Percentiles rank a stretch among this genome's conserved stretches.
These are phyloP conservation scores for Paraphaeosphaeria sporulosa DNA, from an alignment of 2,329 filamentous ascomycete genomes.

Conservation along the genomic window DNA sequence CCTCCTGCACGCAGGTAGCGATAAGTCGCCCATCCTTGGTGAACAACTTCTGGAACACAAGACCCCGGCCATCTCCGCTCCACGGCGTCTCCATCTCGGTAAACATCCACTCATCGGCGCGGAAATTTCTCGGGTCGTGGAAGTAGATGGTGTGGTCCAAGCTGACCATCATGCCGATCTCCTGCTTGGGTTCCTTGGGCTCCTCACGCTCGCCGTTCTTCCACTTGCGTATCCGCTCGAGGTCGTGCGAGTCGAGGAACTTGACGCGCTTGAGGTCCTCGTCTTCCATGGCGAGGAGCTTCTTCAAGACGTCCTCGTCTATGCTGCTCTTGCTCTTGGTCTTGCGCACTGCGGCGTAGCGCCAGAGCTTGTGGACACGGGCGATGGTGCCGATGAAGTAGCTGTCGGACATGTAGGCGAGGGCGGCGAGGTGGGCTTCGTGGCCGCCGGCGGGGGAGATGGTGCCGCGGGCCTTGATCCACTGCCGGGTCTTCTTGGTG, in stretches of 20 bases:
- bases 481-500: constrained; percentile 70
- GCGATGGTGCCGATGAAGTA: constrained; percentile 92
- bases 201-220: constrained; percentile 53
- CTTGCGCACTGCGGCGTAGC: constrained; percentile 64
- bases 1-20: constrained; percentile 84
- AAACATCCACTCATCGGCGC: constrained; percentile 76
- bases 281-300: constrained; percentile 55
- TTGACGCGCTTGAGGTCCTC: constrained; percentile 52
- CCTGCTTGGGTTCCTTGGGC: constrained; percentile 61
- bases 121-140: constrained; percentile 58
- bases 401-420: constrained; percentile 92
- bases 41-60: constrained; percentile 79
- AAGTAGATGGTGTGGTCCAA: constrained; percentile 74
- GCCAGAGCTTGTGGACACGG: constrained; percentile 80
- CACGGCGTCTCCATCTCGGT: constrained; percentile 82
- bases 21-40: constrained; percentile 74
- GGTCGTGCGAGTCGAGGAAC: constrained; percentile 60
- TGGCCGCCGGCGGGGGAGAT: constrained; percentile 78
- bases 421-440: constrained; percentile 81
- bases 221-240: constrained; percentile 48
- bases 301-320: constrained; percentile 54
- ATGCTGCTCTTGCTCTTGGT: constrained; percentile 47
- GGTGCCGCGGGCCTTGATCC: constrained; percentile 76
- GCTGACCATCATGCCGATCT: constrained; percentile 84
- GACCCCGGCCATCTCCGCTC: constrained; percentile 77